Evolutionary conservation across 106 monocot genomes (phyloP), one percentile per base, ranked within the genome.

Genomic region (Apostasia ramifera): DNA sequence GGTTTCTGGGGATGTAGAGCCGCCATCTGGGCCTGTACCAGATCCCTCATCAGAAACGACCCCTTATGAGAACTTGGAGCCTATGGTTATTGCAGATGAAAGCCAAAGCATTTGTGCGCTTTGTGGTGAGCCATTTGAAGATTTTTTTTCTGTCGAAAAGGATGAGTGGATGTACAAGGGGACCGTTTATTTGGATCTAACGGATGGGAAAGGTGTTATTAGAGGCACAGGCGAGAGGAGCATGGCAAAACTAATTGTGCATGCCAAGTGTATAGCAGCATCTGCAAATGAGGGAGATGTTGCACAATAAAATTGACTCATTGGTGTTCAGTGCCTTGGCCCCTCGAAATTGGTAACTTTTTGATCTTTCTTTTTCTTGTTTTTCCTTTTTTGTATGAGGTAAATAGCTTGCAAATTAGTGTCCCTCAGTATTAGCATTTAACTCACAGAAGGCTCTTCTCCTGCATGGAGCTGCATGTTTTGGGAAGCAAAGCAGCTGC

Each of bases 101-200:
- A 86, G 57, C 6, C 95, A 97, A 72, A 75, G 82, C 52, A 77
- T 97, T 55, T 92, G 95, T 74, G 89, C 71, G 42, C 57, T 97
- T 5, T 97, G 95, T 83, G 95, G 95, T 37, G 88, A 97, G 59
- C 78, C 82, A 66, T 97, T 97, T 81, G 91, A 89, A 65, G 95
- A 97, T 52, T 63, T 85, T 40, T 97, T 87, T 76, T 86, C 78
- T 54, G 55, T 69, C 61, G 72, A 73, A 60, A 87, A 74, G 57
- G 86, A 87, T 74, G 81, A 92, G 67, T 97, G 95, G 95, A 87
- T 97, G 95, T 97, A 92, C 69, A 89, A 70, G 67, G 92, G 84
- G 42, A 73, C 88, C 3, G 73, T 85, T 5, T 92, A 86, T 71
- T 70, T 91, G 77, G 73, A 79, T 37, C 61, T 51, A 61, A 47